Evolutionary conservation across 345 rosid species (phyloP).

Genomic region (Cardamine resedifolia): DNA sequence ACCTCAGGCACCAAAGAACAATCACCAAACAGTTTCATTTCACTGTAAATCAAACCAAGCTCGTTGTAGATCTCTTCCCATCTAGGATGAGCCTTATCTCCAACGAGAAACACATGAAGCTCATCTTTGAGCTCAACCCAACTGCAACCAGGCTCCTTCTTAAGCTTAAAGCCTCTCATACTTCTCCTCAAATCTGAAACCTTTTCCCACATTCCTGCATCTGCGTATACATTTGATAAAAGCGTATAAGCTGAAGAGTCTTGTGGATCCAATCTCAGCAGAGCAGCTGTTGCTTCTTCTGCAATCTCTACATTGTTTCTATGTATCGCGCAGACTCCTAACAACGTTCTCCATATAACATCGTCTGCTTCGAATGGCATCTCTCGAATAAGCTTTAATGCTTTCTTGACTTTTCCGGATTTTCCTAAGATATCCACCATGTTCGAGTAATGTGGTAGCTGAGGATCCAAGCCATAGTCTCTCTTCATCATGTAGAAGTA

Average conservation of each 20-base stretch:
- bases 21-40: slow-evolving; percentile 49
- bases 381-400: slow-evolving; percentile 53
- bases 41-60: slow-evolving; percentile 53
- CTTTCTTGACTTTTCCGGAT: slow-evolving; percentile 60
- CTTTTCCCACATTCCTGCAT: slow-evolving; percentile 85
- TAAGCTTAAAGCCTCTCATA: slow-evolving; percentile 64
- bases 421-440: slow-evolving; percentile 93
- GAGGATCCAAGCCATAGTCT: slow-evolving; percentile 65
- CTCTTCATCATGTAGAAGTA: slow-evolving; percentile 68
- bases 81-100: slow-evolving; percentile 70
- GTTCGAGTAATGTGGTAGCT: slow-evolving; percentile 80
- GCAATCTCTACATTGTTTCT: slow-evolving; percentile 72
- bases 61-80: slow-evolving; percentile 57
- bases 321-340: slow-evolving; percentile 69
- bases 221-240: slow-evolving; percentile 79
- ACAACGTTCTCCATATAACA: slow-evolving; percentile 82
- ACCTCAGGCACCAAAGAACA: slow-evolving; percentile 12
- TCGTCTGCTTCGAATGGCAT: slow-evolving; percentile 88
- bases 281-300: slow-evolving; percentile 55
- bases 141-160: slow-evolving; percentile 96
- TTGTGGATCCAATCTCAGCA: slow-evolving; percentile 67
- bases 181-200: slow-evolving; percentile 64
- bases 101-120: slow-evolving; percentile 67
- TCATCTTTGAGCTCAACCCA: slow-evolving; percentile 87
- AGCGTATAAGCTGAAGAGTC: slow-evolving; percentile 83